Base-by-base conservation (phyloP, 2,329 filamentous ascomycete species). In the Aspergillus pseudoviridinutans region DNA sequence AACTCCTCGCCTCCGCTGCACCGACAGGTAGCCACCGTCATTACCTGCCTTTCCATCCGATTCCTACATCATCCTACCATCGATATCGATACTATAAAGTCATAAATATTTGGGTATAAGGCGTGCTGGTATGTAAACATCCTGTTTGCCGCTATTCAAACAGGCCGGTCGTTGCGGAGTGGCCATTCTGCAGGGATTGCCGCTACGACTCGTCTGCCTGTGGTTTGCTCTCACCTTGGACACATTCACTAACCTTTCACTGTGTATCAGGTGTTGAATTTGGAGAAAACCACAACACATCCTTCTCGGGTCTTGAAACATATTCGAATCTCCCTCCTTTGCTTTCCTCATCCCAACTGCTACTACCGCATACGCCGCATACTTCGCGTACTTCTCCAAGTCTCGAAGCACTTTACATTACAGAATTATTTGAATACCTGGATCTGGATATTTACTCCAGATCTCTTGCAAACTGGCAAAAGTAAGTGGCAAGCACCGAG, bases 1-100 rank as follows among this genome's bases (percentile, higher is more conserved):
- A 54, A 53, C 58, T 57, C 58, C 55, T 66, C 61, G 62, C 59
- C 58, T 54, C 56, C 57, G 59, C 56, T 62, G 56, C 57, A 58
- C 61, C 62, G 61, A 62, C 59, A 52, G 42, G 38, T 25, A 28
- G 8, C 42, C n/a, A 46, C 20, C 42, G 42, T 24, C 24, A 24
- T 24, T 22, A 46, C 42, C n/a, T 46, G 29, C 24, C 22, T 22
- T 22, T 46, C 20, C 24, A 14, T 22, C 20, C 10, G 12, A 24
- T 17, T 46, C 25, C 42, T 46, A 46, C 42, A 46, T 22, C 24
- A 46, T 46, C 20, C 42, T 10, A 46, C 42, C 6, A 12, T 46
- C 20, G 22, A 22, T 46, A 49, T 46, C 53, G 44, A 52, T 46
- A 50, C 49, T 42, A 10, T 42, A 17, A 22, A 10, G 20, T 46